A percentile compares a stretch with the other conserved stretches of the same genome.
These are phyloP conservation scores for Wickerhamiella sorbophila DNA, from an alignment of 805 yeast genomes.

Conservation along the genomic window DNA sequence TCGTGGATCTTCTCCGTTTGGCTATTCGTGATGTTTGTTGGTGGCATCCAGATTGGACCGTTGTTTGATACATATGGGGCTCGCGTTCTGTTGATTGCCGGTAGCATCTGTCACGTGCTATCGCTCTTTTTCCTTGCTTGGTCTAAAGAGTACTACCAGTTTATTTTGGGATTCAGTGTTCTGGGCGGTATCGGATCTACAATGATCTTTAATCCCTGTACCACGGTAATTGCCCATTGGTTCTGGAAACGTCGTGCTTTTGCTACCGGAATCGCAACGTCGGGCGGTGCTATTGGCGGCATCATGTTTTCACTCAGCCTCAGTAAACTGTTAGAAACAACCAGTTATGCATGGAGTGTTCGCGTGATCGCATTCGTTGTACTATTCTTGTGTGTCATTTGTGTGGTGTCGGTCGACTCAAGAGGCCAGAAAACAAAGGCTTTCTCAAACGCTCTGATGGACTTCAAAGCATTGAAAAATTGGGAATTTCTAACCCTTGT, in stretches of 20 bases:
- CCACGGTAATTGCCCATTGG: conserved; percentile 49
- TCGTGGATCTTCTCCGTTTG: conserved; percentile 52
- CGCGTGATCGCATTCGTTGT: conserved; percentile 33
- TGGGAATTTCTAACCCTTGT: conserved; percentile 19
- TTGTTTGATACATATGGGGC: conserved; percentile 49
- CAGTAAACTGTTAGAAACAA: conserved; percentile 29
- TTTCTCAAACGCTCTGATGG: conserved; percentile 20
- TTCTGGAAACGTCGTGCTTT: conserved; percentile 41
- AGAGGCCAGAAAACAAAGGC: conserved; percentile 20
- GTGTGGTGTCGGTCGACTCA: conserved; percentile 28
- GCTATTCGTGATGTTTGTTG: conserved; percentile 26
- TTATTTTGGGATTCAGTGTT: conserved; percentile 40
- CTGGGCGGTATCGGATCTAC: conserved; percentile 34
- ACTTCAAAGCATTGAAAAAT: conserved; percentile 21
- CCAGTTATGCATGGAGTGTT: conserved; percentile 53
- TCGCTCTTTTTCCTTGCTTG: conserved; percentile 41
- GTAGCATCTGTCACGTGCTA: conserved; percentile 32
- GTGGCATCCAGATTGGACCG: conserved; percentile 38
- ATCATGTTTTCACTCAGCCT: conserved; percentile 43
- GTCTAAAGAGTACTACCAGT: conserved; percentile 40
- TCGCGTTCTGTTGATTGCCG: conserved; percentile 30
- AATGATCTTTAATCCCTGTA: conserved; percentile 36
- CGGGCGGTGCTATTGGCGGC: conserved; percentile 60
- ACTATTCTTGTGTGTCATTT: conserved; percentile 17
- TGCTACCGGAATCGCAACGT: conserved; percentile 47